A percentile compares a stretch with the other conserved stretches of the same genome.
Conservation (phyloP, 768 basidiomycete genomes). For the Solioccasus polychromus region DNA sequence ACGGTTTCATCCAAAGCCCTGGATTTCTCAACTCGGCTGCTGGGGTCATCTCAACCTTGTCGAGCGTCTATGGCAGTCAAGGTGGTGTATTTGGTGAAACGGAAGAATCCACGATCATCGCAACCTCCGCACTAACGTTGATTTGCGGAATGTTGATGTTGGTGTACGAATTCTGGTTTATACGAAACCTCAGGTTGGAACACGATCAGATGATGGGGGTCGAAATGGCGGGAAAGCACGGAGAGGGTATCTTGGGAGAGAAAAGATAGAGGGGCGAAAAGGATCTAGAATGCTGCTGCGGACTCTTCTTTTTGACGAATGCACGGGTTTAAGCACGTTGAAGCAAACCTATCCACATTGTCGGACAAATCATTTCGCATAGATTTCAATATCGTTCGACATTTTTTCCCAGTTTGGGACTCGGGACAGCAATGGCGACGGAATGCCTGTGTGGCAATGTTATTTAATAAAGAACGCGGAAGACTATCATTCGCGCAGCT, state of each 20-base stretch:
- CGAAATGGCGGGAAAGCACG: slow-evolving; percentile 42
- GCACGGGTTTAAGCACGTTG: not conserved
- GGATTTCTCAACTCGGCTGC: slow-evolving; percentile 56
- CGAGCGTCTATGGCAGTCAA: slow-evolving; percentile 50
- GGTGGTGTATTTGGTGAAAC: slow-evolving; percentile 42
- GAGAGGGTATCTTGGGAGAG: slow-evolving; percentile 37
- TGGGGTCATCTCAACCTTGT: slow-evolving; percentile 53
- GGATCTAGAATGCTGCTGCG: no score
- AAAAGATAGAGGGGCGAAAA: slow-evolving; percentile 4
- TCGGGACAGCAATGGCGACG: not conserved
- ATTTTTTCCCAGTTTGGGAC: not conserved
- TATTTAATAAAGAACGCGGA: not conserved
- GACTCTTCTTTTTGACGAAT: no score
- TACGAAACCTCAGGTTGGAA: slow-evolving; percentile 41
- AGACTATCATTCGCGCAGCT: slow-evolving; percentile 2
- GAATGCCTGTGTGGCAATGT: not conserved
- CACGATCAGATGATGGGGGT: slow-evolving; percentile 42
- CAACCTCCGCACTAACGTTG: slow-evolving; percentile 39
- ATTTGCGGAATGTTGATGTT: slow-evolving; percentile 41
- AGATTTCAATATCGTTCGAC: not conserved
- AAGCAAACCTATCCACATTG: not conserved
- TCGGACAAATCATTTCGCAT: not conserved
- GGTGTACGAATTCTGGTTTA: slow-evolving; percentile 45
- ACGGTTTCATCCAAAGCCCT: slow-evolving; percentile 37
- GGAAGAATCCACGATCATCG: slow-evolving; percentile 45